phyloP scores from a whole-genome alignment of 2,329 filamentous ascomycete species.

The Mariannaea sp. region DNA sequence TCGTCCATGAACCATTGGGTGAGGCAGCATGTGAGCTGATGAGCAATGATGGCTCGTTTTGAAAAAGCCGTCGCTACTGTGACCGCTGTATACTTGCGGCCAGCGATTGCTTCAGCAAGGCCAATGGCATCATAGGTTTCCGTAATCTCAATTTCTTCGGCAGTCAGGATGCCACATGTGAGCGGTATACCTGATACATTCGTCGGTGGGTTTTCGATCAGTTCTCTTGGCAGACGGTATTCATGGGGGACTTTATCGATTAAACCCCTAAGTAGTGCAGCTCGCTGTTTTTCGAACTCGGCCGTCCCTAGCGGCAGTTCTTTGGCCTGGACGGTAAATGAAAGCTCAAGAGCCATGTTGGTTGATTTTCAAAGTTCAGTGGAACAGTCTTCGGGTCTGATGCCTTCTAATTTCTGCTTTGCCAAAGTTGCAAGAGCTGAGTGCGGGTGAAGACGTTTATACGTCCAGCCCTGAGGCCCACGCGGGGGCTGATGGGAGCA shows the following conservation, averaged over 20 bases:
- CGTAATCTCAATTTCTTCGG: conserved; percentile 54
- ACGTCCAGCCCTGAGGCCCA: no score
- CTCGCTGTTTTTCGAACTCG: conserved; percentile 33
- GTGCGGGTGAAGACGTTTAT: no score
- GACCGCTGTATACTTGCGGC: conserved; percentile 43
- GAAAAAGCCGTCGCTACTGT: conserved; percentile 55
- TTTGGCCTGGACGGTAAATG: conserved; percentile 26
- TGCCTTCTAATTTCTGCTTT: no score
- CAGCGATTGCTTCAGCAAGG: conserved; percentile 47
- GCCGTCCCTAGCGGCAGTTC: conserved; percentile 27
- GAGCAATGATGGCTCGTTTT: conserved; percentile 57
- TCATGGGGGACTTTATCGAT: conserved; percentile 39
- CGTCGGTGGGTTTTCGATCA: conserved; percentile 25
- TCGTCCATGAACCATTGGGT: conserved; percentile 57
- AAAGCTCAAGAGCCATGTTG: not conserved
- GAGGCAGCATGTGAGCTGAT: conserved; percentile 59
- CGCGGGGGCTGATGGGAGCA: no score
- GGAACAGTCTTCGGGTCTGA: no score
- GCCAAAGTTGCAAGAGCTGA: no score
- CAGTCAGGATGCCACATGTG: conserved; percentile 49
- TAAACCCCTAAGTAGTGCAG: conserved; percentile 39
- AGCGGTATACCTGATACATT: conserved; percentile 21
- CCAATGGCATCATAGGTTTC: conserved; percentile 50
- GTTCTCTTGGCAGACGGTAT: conserved; percentile 35
- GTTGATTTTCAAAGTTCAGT: not conserved